These are phyloP conservation scores for Penicillium fimorum DNA, from an alignment of 495 filamentous ascomycete genomes.

Conservation along the genomic window DNA sequence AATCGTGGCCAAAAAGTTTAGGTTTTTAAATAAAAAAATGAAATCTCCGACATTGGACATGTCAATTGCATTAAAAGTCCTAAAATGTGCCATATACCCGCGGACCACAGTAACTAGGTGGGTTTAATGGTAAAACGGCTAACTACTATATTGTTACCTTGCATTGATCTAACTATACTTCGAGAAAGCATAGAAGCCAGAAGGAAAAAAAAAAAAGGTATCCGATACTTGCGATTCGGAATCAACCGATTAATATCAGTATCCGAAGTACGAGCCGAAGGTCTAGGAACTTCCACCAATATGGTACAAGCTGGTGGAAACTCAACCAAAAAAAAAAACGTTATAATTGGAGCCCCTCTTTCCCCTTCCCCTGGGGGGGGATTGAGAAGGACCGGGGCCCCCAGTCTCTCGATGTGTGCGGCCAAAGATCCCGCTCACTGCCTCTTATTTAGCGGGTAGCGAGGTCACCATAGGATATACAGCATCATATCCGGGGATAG, in stretches of 20 bases:
- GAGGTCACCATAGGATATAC: not conserved
- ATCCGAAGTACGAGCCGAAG: not conserved
- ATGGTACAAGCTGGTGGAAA: not conserved
- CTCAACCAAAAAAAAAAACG: not conserved
- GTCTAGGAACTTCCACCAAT: not conserved
- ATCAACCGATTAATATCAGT: conserved; percentile 6
- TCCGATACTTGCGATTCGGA: not conserved
- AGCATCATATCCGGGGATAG: not conserved
- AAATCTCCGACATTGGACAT: not conserved
- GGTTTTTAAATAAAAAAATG: not conserved
- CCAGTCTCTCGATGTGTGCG: not conserved
- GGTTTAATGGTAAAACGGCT: too few species aligned
- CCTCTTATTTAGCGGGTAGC: too few species aligned
- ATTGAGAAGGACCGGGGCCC: not conserved
- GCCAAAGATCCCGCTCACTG: not conserved
- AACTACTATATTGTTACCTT: conserved; percentile 2
- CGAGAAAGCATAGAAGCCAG: not conserved
- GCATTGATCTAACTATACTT: not conserved
- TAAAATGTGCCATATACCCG: not conserved
- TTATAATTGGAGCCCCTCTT: not conserved
- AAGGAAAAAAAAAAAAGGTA: not conserved
- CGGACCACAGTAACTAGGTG: not conserved
- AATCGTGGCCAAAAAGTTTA: not conserved
- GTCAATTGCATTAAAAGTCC: not conserved
- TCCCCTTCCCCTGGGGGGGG: not conserved